Conservation (phyloP, 331 rosid species). For the Quercus tomentella region DNA sequence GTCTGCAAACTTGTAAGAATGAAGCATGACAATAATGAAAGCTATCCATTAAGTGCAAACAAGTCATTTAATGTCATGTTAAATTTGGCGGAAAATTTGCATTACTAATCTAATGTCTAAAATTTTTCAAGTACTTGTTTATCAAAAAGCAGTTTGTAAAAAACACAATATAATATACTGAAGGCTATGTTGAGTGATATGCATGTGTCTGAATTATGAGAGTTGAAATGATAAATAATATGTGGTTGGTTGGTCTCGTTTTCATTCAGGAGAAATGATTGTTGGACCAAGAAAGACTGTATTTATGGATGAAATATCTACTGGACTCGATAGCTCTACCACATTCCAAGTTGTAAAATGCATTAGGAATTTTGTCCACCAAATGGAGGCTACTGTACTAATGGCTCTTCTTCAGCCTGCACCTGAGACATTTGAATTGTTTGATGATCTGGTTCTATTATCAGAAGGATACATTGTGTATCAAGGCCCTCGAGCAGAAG, state of each 20-base stretch:
- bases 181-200: background rate
- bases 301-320: constrained; percentile 93
- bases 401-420: constrained; percentile 97
- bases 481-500: constrained; percentile 76
- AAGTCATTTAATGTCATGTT: background rate
- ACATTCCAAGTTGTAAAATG: constrained; percentile 83
- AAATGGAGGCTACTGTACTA: constrained; percentile 78
- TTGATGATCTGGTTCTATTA: constrained; percentile 73
- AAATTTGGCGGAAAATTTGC: background rate
- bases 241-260: background rate
- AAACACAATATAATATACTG: no score
- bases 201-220: constrained; percentile 9
- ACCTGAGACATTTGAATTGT: constrained; percentile 82
- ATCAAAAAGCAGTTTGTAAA: background rate
- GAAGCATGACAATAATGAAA: background rate
- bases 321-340: constrained; percentile 91
- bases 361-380: constrained; percentile 73
- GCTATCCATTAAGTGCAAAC: background rate
- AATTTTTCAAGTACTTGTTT: background rate
- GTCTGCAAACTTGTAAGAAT: background rate
- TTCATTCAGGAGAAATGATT: constrained; percentile 69
- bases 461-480: constrained; percentile 74
- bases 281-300: constrained; percentile 89
- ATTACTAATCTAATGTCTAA: background rate
- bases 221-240: constrained; percentile 13